Evolutionary conservation across 2,329 filamentous ascomycete genomes (phyloP), one percentile per base, ranked within the genome.

Genomic region (Diaporthe aspalathi): DNA sequence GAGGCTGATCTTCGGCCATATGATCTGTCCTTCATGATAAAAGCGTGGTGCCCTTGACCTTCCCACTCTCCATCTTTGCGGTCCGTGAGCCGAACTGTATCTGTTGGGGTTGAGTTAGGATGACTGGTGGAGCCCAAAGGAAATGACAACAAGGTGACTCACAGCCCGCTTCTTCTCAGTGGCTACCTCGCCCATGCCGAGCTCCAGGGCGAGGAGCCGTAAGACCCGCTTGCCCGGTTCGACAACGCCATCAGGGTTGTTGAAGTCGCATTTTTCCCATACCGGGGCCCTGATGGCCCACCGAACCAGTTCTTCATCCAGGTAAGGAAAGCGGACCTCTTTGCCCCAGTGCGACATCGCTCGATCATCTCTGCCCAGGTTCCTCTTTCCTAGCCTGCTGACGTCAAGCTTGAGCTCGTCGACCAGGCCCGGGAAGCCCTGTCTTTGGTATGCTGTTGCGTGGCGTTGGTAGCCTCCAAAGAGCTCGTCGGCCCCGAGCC

Each of bases 381-480:
- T 99, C n/a, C 96, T 90, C 81, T 96, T 94, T 1, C 95, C 95
- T 1, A 99, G 89, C 29, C 97, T 90, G 60, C 89, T 86, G 47
- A 98, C 92, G 73, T 99, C 96, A 3, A 98, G 86, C 72, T 93
- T 89, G 6, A 99, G 88, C 81, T 99, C 95, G 1, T 93, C 89
- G 5, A 95, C 83, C 1, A 99, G 87, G 0, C 92, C 93, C 0
- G 82, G 73, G 75, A 94, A 94, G 0, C 94, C 92, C 22, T 84
- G 82, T 9, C 92, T 88, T 8, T 86, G 84, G 78, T 93, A 98
- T 0, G 95, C 94, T 4, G 90, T 89, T 2, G 90, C 88, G 77
- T 99, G 96, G 9, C 97, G 90, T 12, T 90, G 91, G 79, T 99
- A 99, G 9, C 96, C 96, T 20, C 93, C 96, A 79, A 99, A 98